phyloP scores from a whole-genome alignment of 73 alveolate species.

The Urostyla sp. region DNA sequence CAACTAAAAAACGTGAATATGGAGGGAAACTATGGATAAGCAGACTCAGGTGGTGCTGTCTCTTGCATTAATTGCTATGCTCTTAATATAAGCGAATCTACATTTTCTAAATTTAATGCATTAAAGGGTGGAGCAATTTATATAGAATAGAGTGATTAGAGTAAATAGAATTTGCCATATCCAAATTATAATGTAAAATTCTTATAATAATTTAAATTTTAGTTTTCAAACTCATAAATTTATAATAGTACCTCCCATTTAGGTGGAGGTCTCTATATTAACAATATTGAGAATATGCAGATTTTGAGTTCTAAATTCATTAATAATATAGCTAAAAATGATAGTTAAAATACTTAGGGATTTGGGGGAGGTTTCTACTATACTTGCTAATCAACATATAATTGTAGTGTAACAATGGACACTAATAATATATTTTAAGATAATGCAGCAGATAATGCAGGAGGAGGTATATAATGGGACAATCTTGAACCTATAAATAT shows the following conservation, averaged over 20 bases:
- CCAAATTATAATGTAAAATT: too few species aligned
- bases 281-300: neutral
- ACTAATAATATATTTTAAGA: neutral
- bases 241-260: neutral
- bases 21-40: neutral
- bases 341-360: neutral
- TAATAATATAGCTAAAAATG: neutral
- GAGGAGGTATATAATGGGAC: slow-evolving; percentile 47
- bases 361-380: slow-evolving; percentile 30
- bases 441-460: slow-evolving; percentile 22
- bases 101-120: neutral
- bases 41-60: neutral
- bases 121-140: neutral
- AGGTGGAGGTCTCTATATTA: slow-evolving; percentile 9
- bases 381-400: neutral
- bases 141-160: neutral
- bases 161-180: too few species aligned
- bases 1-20: neutral
- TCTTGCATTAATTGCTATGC: neutral
- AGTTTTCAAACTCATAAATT: neutral
- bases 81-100: neutral
- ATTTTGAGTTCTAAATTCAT: neutral
- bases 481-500: slow-evolving; percentile 29
- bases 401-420: neutral
- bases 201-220: slow-evolving; percentile 4